phyloP scores from a whole-genome alignment of 352 stramenopile genomes.

The Halophytophthora batemanensis region DNA sequence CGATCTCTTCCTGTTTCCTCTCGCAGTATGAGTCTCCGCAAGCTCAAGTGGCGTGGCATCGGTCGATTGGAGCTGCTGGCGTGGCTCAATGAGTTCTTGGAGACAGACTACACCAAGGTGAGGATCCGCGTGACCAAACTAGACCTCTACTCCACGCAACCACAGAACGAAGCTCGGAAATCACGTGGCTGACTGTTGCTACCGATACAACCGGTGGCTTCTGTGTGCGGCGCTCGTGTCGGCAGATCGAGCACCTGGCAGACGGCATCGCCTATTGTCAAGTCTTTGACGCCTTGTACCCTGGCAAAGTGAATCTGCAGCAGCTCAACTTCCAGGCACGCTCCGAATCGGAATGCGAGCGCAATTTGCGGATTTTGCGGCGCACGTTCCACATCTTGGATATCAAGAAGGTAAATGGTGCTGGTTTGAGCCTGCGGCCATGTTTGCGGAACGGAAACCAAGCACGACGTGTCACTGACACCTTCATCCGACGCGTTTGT shows the following conservation, averaged over 20 bases:
- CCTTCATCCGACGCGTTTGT: no score
- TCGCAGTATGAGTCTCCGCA: constrained; percentile 64
- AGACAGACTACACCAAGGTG: constrained; percentile 82
- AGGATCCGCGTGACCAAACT: no score
- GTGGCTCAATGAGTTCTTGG: constrained; percentile 79
- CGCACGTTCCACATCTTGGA: constrained; percentile 57
- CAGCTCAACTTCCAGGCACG: constrained; percentile 61
- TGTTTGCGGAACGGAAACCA: background rate
- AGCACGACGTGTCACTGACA: background rate
- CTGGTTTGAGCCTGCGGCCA: background rate
- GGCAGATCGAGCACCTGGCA: constrained; percentile 71
- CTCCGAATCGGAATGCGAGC: constrained; percentile 50
- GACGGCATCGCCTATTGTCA: constrained; percentile 82
- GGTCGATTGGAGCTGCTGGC: constrained; percentile 71
- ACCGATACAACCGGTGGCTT: background rate
- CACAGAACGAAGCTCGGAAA: no score
- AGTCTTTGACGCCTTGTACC: constrained; percentile 66
- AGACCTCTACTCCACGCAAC: no score
- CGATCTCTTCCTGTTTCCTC: no score
- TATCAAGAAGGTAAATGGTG: constrained; percentile 49
- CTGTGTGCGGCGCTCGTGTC: background rate
- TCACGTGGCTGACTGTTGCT: no score
- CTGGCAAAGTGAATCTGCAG: constrained; percentile 57
- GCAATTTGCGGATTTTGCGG: constrained; percentile 58
- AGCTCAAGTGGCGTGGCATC: constrained; percentile 73